Evolutionary conservation across 805 yeast genomes (phyloP), one percentile per base, ranked within the genome.

Genomic region (Ogataea pilisensis): DNA sequence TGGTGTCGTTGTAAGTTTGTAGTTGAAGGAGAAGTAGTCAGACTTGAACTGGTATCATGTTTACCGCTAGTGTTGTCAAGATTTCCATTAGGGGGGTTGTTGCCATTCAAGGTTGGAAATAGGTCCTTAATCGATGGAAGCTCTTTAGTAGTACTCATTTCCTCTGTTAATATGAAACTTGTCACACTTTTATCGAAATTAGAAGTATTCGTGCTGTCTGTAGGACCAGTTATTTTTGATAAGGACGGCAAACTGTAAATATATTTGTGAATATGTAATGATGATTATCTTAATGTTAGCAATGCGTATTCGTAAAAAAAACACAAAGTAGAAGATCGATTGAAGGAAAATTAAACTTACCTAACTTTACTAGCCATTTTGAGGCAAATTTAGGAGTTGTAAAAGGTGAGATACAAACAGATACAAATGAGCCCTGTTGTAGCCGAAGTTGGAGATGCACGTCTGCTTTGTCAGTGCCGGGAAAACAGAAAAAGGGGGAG

Each of bases 51-150:
- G 13, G 14, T 27, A 27, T 27, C 14, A 27, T 13, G 11, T 27
- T 8, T 27, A 13, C 29, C 14, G 13, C 14, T 27, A 6, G 8
- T 12, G 16, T 27, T n/a, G 13, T 26, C 16, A 8, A 26, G 14
- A 28, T n/a, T 31, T 3, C 27, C 20, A 14, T 30, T 39, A 18
- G 35, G 34, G 41, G 35, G 22, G 34, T 31, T 31, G 29, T 27
- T 27, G 34, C 27, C 21, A 16, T 21, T 36, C 25, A 50, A 35
- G 8, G 52, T 39, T 8, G 57, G 57, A 32, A 53, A 53, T 12
- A 53, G 39, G 26, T 53, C 53, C 22, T 51, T 53, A 16, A 53
- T 51, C 5, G 57, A 51, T 12, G 57, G 57, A 9, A 53, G 43
- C 37, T 49, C 54, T 34, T 43, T 46, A 13, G 19, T 14, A 18